Evolutionary conservation across 169 alveolate genomes (phyloP).

Genomic region (Eimeria sp.): DNA sequence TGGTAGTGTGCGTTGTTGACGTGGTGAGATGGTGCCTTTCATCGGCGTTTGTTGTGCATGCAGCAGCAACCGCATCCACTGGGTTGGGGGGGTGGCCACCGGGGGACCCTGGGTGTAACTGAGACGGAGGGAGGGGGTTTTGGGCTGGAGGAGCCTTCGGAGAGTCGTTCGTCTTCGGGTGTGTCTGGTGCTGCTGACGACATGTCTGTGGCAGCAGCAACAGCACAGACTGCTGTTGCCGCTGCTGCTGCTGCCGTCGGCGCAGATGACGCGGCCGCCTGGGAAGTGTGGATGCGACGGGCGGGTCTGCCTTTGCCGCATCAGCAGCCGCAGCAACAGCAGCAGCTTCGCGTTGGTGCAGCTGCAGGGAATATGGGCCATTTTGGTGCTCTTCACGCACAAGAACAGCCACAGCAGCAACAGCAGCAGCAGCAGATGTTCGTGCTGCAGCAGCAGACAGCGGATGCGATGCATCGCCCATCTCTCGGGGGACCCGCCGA

Average conservation of each 20-base stretch:
- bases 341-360: conserved; percentile 13
- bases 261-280: conserved; percentile 41
- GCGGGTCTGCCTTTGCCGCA: conserved; percentile 52
- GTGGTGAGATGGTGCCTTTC: not conserved
- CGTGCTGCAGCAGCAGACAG: conserved; percentile 25
- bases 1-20: not conserved
- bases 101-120: conserved; percentile 10
- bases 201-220: conserved; percentile 33
- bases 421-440: conserved; percentile 40
- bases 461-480: conserved; percentile 33
- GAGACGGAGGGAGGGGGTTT: not conserved
- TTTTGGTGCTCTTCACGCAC: conserved; percentile 5
- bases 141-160: conserved; percentile 43
- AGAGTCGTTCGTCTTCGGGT: conserved; percentile 8
- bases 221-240: conserved; percentile 3
- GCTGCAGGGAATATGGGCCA: conserved; percentile 40
- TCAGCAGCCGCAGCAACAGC: conserved; percentile 63
- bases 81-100: conserved; percentile 57
- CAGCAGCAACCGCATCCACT: conserved; percentile 68
- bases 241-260: conserved; percentile 61
- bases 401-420: conserved; percentile 23
- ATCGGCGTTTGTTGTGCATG: conserved; percentile 24
- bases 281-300: conserved; percentile 66
- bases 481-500: not conserved
- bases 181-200: conserved; percentile 63